These are phyloP conservation scores for Tolypocladium tundrense DNA, from an alignment of 2,329 filamentous ascomycete genomes.

Conservation along the genomic window DNA sequence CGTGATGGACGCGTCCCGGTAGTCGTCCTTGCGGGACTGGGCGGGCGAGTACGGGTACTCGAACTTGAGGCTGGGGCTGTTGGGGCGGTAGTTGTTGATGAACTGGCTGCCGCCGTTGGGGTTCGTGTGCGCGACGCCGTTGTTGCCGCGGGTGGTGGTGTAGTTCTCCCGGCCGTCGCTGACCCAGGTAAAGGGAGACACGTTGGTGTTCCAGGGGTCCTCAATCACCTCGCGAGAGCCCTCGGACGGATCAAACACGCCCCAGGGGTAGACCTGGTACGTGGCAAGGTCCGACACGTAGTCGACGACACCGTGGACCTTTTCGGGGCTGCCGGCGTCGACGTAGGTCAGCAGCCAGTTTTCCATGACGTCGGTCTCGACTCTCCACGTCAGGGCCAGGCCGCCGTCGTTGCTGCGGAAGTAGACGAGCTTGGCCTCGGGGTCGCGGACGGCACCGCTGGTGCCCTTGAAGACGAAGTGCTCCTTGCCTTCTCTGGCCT, in stretches of 20 bases:
- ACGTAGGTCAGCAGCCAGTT: slow-evolving; percentile 53
- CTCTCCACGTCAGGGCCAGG: slow-evolving; percentile 40
- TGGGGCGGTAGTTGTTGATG: slow-evolving; percentile 34
- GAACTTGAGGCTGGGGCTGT: slow-evolving; percentile 30
- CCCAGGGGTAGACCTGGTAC: slow-evolving; percentile 47
- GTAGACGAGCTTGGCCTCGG: slow-evolving; percentile 46
- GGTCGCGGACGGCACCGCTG: slow-evolving; percentile 37
- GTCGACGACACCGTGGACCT: slow-evolving; percentile 44
- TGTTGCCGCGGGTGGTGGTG: slow-evolving; percentile 47
- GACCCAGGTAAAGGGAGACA: slow-evolving; percentile 44
- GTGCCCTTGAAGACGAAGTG: slow-evolving; percentile 34
- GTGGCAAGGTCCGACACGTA: slow-evolving; percentile 43
- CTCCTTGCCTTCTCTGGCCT: slow-evolving; percentile 15
- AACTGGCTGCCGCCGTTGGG: slow-evolving; percentile 28
- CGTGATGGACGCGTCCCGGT: slow-evolving; percentile 43
- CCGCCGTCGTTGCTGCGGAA: slow-evolving; percentile 35
- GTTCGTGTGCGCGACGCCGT: slow-evolving; percentile 40
- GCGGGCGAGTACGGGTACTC: slow-evolving; percentile 30
- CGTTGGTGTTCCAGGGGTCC: slow-evolving; percentile 34
- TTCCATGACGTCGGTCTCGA: slow-evolving; percentile 45
- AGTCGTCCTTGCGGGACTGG: slow-evolving; percentile 24
- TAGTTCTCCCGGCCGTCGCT: slow-evolving; percentile 35
- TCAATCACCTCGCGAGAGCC: slow-evolving; percentile 31
- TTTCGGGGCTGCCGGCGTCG: slow-evolving; percentile 34
- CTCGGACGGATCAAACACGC: slow-evolving; percentile 39